phyloP scores from a whole-genome alignment of 2,329 filamentous ascomycete species.

The Fusarium annulatum region DNA sequence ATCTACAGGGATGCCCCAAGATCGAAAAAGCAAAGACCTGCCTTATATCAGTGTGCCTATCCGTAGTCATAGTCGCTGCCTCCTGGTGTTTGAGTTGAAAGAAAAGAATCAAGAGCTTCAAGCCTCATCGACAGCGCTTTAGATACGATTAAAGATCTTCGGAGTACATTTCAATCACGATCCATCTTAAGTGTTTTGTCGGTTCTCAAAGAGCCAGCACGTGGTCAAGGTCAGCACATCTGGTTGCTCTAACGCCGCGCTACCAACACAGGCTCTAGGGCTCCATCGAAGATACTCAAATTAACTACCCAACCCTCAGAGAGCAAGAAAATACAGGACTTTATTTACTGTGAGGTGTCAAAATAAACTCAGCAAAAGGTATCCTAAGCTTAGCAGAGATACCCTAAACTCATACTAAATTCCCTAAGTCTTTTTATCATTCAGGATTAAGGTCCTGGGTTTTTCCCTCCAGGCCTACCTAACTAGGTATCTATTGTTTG shows the following conservation, averaged over 20 bases:
- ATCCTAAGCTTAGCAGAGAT: no score
- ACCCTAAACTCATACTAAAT: no score
- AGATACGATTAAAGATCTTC: neutral
- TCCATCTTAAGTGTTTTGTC: neutral
- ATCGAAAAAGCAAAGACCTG: slow-evolving; percentile 17
- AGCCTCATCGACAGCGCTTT: neutral
- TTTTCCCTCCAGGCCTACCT: neutral
- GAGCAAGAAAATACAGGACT: no score
- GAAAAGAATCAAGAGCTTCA: neutral
- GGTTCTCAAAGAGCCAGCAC: neutral
- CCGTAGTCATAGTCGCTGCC: neutral
- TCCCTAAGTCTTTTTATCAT: no score
- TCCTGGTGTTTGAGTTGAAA: neutral
- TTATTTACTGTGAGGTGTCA: no score
- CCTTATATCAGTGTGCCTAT: neutral
- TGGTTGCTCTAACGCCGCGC: slow-evolving; percentile 7
- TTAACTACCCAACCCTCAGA: neutral
- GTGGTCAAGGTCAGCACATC: neutral
- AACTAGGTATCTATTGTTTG: neutral
- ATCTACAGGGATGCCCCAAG: slow-evolving; percentile 23
- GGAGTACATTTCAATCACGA: neutral
- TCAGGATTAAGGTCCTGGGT: no score
- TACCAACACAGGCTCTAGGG: neutral
- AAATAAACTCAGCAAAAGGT: no score
- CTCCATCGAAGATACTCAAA: neutral